These are phyloP conservation scores for Moricandia moricandioides DNA, from an alignment of 345 rosid species.

Conservation along the genomic window DNA sequence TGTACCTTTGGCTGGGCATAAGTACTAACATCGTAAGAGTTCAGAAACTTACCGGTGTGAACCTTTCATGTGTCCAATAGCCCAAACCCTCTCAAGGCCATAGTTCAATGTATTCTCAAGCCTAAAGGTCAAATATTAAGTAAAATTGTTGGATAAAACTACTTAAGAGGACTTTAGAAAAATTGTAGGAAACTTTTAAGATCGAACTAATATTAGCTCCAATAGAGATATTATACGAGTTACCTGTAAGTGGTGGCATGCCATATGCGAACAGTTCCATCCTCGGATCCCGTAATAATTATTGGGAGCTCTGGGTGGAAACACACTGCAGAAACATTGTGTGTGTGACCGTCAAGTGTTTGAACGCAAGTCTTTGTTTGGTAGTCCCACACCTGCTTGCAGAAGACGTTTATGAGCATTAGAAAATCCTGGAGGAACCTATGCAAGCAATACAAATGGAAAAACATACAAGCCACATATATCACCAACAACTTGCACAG, in stretches of 20 bases:
- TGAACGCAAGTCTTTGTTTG: constrained; percentile 81
- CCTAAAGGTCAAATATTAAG: constrained; percentile 30
- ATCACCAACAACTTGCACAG: constrained; percentile 12
- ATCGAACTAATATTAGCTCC: constrained; percentile 1
- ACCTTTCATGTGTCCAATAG: constrained; percentile 61
- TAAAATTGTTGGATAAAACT: constrained; percentile 1
- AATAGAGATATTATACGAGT: background rate
- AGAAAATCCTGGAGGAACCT: constrained; percentile 14
- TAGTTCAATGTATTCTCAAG: constrained; percentile 72
- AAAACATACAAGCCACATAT: background rate
- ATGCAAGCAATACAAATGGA: constrained; percentile 8
- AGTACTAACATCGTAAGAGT: background rate
- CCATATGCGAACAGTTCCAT: constrained; percentile 82
- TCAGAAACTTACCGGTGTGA: constrained; percentile 64
- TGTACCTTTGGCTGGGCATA: background rate
- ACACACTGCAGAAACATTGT: constrained; percentile 78
- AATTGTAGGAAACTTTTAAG: background rate
- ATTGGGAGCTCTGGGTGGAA: constrained; percentile 87
- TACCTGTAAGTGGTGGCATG: constrained; percentile 81
- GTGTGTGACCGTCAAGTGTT: constrained; percentile 81
- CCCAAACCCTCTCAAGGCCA: constrained; percentile 88
- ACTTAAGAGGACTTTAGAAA: background rate
- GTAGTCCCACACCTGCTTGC: constrained; percentile 75
- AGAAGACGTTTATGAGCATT: constrained; percentile 31
- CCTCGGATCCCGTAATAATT: constrained; percentile 83